A percentile compares a stretch with the other conserved stretches of the same genome.
phyloP scores from a whole-genome alignment of 345 rosid genomes.

The Salix udensis region DNA sequence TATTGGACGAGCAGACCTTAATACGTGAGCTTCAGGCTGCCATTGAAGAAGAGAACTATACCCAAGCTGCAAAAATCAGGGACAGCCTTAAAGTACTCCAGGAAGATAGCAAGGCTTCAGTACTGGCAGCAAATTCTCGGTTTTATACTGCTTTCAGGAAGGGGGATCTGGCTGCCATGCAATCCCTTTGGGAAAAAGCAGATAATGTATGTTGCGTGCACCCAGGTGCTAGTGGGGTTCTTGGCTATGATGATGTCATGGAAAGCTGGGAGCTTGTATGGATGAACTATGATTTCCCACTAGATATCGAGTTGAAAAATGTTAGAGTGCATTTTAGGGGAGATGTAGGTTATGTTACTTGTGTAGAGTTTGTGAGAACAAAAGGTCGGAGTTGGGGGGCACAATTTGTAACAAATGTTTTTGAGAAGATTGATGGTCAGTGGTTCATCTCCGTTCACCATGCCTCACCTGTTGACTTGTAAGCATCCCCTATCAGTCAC shows the following conservation, averaged over 20 bases:
- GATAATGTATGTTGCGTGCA: constrained; percentile 75
- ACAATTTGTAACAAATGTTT: constrained; percentile 83
- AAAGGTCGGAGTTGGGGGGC: constrained; percentile 95
- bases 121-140: constrained; percentile 65
- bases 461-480: constrained; percentile 81
- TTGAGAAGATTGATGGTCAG: constrained; percentile 66
- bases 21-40: constrained; percentile 58
- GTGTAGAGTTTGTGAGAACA: constrained; percentile 79
- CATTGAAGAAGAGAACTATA: constrained; percentile 76
- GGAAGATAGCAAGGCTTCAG: constrained; percentile 61
- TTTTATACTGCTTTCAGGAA: constrained; percentile 70
- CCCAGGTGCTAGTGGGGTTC: constrained; percentile 78
- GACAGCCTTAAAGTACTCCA: constrained; percentile 58
- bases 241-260: constrained; percentile 70
- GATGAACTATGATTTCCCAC: constrained; percentile 85
- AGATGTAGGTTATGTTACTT: constrained; percentile 67
- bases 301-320: constrained; percentile 67
- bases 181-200: constrained; percentile 57
- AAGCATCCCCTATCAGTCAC: background rate
- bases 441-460: constrained; percentile 90
- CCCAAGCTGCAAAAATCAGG: constrained; percentile 76
- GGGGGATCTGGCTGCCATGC: constrained; percentile 75
- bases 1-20: constrained; percentile 57
- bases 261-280: constrained; percentile 95
- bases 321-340: constrained; percentile 70